These are phyloP conservation scores for Fusarium chuoi DNA, from an alignment of 2,329 filamentous ascomycete species.

Conservation along the genomic window DNA sequence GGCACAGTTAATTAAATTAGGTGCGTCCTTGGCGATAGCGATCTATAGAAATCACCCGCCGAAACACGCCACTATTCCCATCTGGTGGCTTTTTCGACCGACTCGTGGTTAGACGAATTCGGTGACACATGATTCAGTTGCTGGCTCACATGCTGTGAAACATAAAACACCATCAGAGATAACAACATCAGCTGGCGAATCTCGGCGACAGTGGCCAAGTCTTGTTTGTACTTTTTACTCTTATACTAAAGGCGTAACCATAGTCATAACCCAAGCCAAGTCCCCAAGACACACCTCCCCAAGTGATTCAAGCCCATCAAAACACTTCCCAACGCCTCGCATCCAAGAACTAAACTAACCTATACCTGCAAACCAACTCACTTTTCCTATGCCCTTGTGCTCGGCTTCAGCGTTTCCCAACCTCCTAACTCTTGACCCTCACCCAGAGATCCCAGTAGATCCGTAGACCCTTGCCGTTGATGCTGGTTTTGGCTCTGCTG, in stretches of 20 bases:
- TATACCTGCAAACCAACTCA: not conserved
- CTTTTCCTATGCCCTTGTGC: constrained; percentile 35
- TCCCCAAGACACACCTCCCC: not conserved
- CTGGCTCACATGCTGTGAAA: constrained; percentile 24
- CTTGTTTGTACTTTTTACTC: constrained; percentile 2
- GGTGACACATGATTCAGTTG: constrained; percentile 21
- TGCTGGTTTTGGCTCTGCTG: constrained; percentile 43
- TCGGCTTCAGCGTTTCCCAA: constrained; percentile 67
- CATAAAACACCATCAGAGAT: not conserved
- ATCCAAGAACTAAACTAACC: constrained; percentile 1
- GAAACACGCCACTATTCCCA: not conserved
- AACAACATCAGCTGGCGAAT: not conserved
- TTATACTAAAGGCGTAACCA: not conserved
- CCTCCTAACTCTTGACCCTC: constrained; percentile 61
- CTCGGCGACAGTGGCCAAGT: not conserved
- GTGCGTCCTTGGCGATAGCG: not conserved
- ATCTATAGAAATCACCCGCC: not conserved
- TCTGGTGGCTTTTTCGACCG: not conserved
- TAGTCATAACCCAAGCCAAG: constrained; percentile 1
- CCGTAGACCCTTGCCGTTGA: constrained; percentile 47
- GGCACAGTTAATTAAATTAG: not conserved
- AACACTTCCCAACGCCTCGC: constrained; percentile 27
- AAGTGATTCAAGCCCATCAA: not conserved
- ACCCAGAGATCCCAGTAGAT: constrained; percentile 60
- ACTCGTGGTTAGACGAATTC: not conserved